Evolutionary conservation across 768 basidiomycete species (phyloP), one percentile per base, ranked within the genome.

Genomic region (Mycena crocata): DNA sequence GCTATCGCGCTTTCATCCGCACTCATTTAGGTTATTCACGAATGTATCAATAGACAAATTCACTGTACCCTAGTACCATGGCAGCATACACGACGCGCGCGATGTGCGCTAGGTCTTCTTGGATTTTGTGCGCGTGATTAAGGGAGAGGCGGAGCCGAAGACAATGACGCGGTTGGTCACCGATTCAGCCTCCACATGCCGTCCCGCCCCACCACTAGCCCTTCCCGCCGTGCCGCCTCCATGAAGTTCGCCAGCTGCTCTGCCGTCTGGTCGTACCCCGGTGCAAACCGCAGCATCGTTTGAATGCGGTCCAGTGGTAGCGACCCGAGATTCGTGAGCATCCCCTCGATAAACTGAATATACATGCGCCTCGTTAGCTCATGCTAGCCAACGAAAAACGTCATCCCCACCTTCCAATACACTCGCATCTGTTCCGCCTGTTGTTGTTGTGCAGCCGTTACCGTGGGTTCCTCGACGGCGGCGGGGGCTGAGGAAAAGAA

Each of bases 331-430:
- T 95, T 96, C 58, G 89, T 95, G 62, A 98, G 89, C 92, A 95
- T 95, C 31, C 93, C 94, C 78, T 94, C 91, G 66, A 96, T 93
- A 79, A 92, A 96, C 92, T 94, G n/a, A n/a, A n/a, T n/a, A n/a
- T n/a, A n/a, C n/a, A 66, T 7, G 54, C 10, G 57, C 57, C 51
- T 64, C 19, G 31, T 31, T 44, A 51, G 57, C 28, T 56, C 32
- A 56, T 26, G 17, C 39, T 23, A 54, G 57, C 60, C 48, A 54
- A 51, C 21, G 50, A 39, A 24, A 24, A 23, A n/a, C 24, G 32
- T 13, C 34, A 62, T 35, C 23, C 9, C 26, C 78, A 90, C 94
- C 88, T 93, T 94, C 94, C 94, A 96, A 75, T 90, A 93, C 1
- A 95, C 85, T 66, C 84, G 87, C 91, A 96, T 94, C 79, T 95